Evolutionary conservation across 306 rosid genomes (phyloP).

Genomic region (Vigna mungo): DNA sequence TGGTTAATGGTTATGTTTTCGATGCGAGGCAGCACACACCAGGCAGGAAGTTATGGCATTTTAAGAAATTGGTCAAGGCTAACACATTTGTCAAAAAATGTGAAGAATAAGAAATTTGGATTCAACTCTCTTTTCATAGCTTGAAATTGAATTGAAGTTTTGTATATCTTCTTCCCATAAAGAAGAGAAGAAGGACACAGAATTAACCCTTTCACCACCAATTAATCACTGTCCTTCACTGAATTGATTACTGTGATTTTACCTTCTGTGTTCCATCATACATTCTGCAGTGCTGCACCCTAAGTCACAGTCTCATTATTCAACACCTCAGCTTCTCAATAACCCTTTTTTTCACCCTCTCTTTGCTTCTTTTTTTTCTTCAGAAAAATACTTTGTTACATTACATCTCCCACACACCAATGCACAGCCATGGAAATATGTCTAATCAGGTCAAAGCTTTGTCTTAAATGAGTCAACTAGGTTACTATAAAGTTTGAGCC

Average conservation of each 20-base stretch:
- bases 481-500: slow-evolving; percentile 13
- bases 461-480: slow-evolving; percentile 12
- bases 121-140: background rate
- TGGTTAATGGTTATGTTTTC: slow-evolving; percentile 25
- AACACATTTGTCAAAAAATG: background rate
- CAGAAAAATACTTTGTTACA: background rate
- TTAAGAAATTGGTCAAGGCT: background rate
- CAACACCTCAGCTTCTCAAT: background rate
- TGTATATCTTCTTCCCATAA: slow-evolving; percentile 10
- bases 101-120: background rate
- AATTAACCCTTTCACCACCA: background rate
- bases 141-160: background rate
- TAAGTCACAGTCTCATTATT: slow-evolving; percentile 24
- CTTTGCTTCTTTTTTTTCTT: background rate
- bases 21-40: background rate
- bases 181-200: background rate
- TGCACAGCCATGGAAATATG: background rate
- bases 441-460: slow-evolving; percentile 18
- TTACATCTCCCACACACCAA: background rate
- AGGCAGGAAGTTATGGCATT: background rate
- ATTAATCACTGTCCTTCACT: slow-evolving; percentile 13
- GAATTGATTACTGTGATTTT: slow-evolving; percentile 33
- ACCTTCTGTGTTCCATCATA: slow-evolving; percentile 24
- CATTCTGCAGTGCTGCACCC: slow-evolving; percentile 14
- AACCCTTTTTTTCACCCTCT: background rate